Conservation (phyloP, 164 flowering plant genomes). For the Umbilicus rupestris region DNA sequence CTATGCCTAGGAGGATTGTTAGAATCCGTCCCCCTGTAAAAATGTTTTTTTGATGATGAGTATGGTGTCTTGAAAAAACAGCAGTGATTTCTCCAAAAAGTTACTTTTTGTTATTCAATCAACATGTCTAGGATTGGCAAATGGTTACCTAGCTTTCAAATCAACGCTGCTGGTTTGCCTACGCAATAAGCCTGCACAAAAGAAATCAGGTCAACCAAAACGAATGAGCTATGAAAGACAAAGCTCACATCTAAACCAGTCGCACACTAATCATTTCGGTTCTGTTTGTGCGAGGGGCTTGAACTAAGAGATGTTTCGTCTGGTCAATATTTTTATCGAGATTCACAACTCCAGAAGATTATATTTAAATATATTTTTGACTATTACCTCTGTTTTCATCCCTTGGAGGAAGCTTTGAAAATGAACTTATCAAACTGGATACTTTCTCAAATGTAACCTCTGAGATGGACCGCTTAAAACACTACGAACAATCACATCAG, state of each 20-base stretch:
- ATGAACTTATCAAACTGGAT: slow-evolving; percentile 33
- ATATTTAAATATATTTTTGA: background rate
- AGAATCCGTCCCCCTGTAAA: slow-evolving; percentile 22
- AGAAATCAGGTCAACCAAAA: background rate
- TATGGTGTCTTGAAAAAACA: background rate
- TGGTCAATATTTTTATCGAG: too few relatives aligned
- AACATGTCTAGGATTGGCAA: background rate
- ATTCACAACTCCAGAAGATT: too few relatives aligned
- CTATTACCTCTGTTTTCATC: slow-evolving; percentile 27
- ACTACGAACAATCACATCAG: slow-evolving; percentile 17
- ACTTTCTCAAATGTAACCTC: slow-evolving; percentile 30
- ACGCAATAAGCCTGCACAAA: slow-evolving; percentile 19
- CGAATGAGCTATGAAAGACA: background rate
- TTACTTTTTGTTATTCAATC: background rate
- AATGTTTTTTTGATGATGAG: background rate
- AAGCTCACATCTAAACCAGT: background rate
- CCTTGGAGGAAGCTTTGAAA: slow-evolving; percentile 22
- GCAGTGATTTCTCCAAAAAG: background rate
- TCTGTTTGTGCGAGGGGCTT: too few relatives aligned
- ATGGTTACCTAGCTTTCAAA: slow-evolving; percentile 24
- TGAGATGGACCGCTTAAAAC: slow-evolving; percentile 30
- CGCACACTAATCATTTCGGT: background rate
- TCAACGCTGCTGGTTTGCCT: slow-evolving; percentile 23
- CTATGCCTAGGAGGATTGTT: slow-evolving; percentile 23
- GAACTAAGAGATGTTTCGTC: too few relatives aligned